phyloP scores from a whole-genome alignment of 495 filamentous ascomycete genomes.

The Thozetella sp. region DNA sequence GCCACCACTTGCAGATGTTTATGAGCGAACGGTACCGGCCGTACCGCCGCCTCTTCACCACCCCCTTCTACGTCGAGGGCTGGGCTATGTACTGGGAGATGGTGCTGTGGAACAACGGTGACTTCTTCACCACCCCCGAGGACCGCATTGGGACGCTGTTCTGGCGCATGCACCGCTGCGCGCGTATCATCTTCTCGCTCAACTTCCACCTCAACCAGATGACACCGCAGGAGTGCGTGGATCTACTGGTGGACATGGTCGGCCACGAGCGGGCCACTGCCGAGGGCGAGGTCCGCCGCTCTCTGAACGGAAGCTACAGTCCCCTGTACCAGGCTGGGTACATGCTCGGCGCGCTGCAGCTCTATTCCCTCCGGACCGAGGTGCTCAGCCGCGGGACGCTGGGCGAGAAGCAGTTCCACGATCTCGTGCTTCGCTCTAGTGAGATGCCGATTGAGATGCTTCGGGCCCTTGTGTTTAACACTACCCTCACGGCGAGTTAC shows the following conservation, averaged over 20 bases:
- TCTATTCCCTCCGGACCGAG: slow-evolving; percentile 42
- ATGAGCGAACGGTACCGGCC: slow-evolving; percentile 38
- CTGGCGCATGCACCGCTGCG: slow-evolving; percentile 56
- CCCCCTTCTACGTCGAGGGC: slow-evolving; percentile 56
- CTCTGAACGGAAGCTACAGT: slow-evolving; percentile 44
- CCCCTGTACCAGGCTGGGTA: slow-evolving; percentile 56
- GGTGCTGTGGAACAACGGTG: slow-evolving; percentile 39
- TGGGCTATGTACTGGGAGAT: slow-evolving; percentile 60
- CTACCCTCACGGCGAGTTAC: slow-evolving; percentile 28
- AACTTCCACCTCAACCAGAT: slow-evolving; percentile 51
- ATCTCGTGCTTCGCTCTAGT: slow-evolving; percentile 40
- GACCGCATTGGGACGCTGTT: slow-evolving; percentile 52
- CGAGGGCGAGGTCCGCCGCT: slow-evolving; percentile 54
- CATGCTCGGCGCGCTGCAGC: slow-evolving; percentile 52
- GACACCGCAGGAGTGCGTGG: slow-evolving; percentile 47
- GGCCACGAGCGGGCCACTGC: slow-evolving; percentile 58
- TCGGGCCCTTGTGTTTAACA: slow-evolving; percentile 39
- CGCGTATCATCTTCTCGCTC: slow-evolving; percentile 52
- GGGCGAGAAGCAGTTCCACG: slow-evolving; percentile 51
- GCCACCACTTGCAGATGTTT: slow-evolving; percentile 52
- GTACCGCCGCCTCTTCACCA: slow-evolving; percentile 48
- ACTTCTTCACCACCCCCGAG: slow-evolving; percentile 42
- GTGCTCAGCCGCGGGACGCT: slow-evolving; percentile 20
- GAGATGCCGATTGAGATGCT: slow-evolving; percentile 56
- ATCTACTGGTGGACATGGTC: slow-evolving; percentile 42